Evolutionary conservation across 768 basidiomycete genomes (phyloP), one percentile per base, ranked within the genome.

Genomic region (Clitopilus hobsonii): DNA sequence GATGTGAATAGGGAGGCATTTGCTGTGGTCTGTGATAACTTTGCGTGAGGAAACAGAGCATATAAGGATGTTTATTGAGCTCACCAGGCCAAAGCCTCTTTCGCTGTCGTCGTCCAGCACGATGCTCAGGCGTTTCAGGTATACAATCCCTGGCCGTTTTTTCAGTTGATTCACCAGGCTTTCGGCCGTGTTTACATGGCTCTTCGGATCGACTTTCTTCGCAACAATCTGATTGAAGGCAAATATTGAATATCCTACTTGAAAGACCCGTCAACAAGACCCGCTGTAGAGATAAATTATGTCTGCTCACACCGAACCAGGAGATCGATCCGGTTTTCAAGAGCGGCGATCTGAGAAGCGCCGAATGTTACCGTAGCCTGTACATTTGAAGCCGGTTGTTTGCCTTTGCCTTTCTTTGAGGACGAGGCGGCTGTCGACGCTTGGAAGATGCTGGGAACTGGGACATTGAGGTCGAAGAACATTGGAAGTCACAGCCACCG

Each of bases 201-300:
- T 74, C 66, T 87, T 87, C 1, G 82, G 73, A 59, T 91, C 89
- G n/a, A 92, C 75, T 57, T 82, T 85, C 52, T 85, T 84, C 54
- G 83, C 73, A 14, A 89, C 77, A 1, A 80, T 83, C 62, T 94
- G 89, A 61, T 83, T 88, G 59, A 95, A 77, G 1, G 86, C 87
- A 47, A 94, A 65, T 29, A 91, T 84, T 25, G 86, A 82, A 70
- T 94, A 95, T 77, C 93, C 92, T 75, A 95, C 92, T 95, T 69
- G 20, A 60, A 49, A 55, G 45, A 53, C 5, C 16, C 24, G 55
- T 28, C 41, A 20, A 18, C 52, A 56, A 56, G 60, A 58, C 56
- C 26, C 51, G 38, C 38, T 47, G 50, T 55, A 30, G 49, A 26
- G 24, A 25, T 5, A 52, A 27, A 47, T 48, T 32, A 26, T 14